These are phyloP conservation scores for Hanseniaspora lindneri DNA, from an alignment of 805 yeast genomes.

Conservation along the genomic window DNA sequence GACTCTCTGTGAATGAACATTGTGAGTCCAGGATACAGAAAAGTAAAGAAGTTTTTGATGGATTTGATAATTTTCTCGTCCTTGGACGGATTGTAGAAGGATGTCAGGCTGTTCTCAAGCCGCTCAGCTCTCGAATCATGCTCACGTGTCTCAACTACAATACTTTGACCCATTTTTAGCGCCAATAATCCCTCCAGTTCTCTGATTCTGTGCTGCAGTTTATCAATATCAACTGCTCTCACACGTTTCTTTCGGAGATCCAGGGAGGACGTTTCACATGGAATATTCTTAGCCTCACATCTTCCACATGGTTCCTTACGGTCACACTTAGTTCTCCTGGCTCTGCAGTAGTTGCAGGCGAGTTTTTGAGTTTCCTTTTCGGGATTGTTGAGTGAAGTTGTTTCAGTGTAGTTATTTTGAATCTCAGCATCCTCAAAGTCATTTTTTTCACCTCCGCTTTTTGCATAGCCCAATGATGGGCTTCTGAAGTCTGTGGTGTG, in stretches of 20 bases:
- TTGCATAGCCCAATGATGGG: too few relatives aligned
- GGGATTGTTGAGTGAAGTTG: too few relatives aligned
- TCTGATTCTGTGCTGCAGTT: constrained; percentile 27
- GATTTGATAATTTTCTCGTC: constrained; percentile 26
- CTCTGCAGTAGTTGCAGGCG: constrained; percentile 29
- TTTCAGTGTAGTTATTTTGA: too few relatives aligned
- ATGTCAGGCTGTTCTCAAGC: neutral
- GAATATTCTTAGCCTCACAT: constrained; percentile 35
- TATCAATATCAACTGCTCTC: constrained; percentile 38
- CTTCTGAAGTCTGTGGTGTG: too few relatives aligned
- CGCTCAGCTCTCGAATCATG: too few relatives aligned
- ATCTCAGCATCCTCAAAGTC: too few relatives aligned
- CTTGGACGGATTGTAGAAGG: constrained; percentile 19
- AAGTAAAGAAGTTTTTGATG: constrained; percentile 38
- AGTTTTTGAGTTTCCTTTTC: constrained; percentile 20
- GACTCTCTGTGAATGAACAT: constrained; percentile 54
- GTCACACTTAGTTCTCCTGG: constrained; percentile 38
- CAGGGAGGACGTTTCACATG: constrained; percentile 37
- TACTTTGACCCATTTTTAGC: constrained; percentile 18
- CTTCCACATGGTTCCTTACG: constrained; percentile 38
- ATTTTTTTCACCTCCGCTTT: too few relatives aligned
- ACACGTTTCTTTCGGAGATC: constrained; percentile 44
- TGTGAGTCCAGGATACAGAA: constrained; percentile 55
- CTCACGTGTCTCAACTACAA: constrained; percentile 3
- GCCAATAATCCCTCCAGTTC: constrained; percentile 20